Conservation (phyloP, 1,284 basidiomycete species). For the Veloboletus limbatus region DNA sequence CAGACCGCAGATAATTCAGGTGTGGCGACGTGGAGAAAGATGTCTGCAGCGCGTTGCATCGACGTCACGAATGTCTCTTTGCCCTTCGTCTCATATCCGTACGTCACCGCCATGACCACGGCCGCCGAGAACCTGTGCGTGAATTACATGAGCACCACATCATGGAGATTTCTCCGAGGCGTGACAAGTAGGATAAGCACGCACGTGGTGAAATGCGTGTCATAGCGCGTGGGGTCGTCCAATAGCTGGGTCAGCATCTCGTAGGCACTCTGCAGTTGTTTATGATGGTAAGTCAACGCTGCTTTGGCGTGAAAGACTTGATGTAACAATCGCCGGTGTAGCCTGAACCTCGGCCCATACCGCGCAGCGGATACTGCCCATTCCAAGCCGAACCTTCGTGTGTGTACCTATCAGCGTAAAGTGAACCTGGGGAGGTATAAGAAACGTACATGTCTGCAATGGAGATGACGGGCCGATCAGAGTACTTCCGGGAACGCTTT, state of each 20-base stretch:
- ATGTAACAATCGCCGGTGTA: conserved; percentile 17
- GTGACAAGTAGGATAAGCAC: not conserved
- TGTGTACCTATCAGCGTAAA: not conserved
- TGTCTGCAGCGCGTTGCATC: conserved; percentile 13
- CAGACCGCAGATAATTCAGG: conserved; percentile 8
- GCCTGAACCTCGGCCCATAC: conserved; percentile 16
- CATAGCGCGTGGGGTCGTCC: conserved; percentile 8
- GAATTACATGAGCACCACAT: not conserved
- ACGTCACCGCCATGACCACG: conserved; percentile 13
- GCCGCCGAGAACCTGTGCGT: conserved; percentile 13
- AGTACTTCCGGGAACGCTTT: conserved; percentile 20
- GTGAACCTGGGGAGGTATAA: not conserved
- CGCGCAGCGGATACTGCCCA: not conserved
- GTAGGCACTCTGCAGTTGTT: conserved; percentile 15
- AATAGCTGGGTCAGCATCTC: conserved; percentile 10
- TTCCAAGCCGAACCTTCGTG: conserved; percentile 11
- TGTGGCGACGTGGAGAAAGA: not conserved
- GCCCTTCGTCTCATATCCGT: conserved; percentile 12
- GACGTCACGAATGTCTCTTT: conserved; percentile 5
- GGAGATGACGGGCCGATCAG: conserved; percentile 14
- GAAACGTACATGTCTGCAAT: conserved; percentile 6
- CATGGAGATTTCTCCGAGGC: not conserved
- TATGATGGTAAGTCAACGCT: conserved; percentile 11
- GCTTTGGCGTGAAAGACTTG: conserved; percentile 15
- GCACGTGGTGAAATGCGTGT: conserved; percentile 15